Evolutionary conservation across 345 rosid species (phyloP), one percentile per base, ranked within the genome.

Genomic region (Dimocarpus longan): DNA sequence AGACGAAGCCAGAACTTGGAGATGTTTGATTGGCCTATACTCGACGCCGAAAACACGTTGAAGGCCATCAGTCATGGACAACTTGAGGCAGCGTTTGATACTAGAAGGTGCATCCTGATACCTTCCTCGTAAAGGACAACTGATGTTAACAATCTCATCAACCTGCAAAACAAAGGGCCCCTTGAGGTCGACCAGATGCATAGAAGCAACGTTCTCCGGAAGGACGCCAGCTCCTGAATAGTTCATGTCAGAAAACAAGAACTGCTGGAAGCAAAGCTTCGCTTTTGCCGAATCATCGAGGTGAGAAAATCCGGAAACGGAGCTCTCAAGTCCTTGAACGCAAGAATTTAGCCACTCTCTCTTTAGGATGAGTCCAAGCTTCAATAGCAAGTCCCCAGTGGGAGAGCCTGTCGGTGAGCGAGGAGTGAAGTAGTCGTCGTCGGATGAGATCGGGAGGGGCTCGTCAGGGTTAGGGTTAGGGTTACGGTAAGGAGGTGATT

Each of bases 81-180:
- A 72, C 87, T 96, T 96, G 68, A 96, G 92, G 83, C 99, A 91
- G 86, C 98, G 88, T 89, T 96, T 94, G 79, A 85, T 75, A 70
- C 99, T 97, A n/a, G 89, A 62, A 66, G 89, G 79, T 22, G 87
- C 87, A 18, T 91, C 93, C 62, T 91, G 90, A 77, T 90, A 94
- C 84, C 98, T 87, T 70, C 91, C 90, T 78, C 87, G 84, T 43
- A 96, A 92, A 32, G 99, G 89, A 54, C 89, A 85, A 59, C 95
- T 87, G 76, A 93, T 84, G 78, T 93, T 93, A 84, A 93, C 95
- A 77, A 94, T 84, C 92, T 96, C 99, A 85, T 96, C 98, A 84
- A 96, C 98, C 98, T 94, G 98, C 82, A 94, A 84, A 72, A 94
- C 93, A 68, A 90, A 92, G 0, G 98, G 99, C 18, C 99, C 99